These are phyloP conservation scores for Nannizziopsis arthrosporioides DNA, from an alignment of 2,329 filamentous ascomycete genomes.

Conservation along the genomic window DNA sequence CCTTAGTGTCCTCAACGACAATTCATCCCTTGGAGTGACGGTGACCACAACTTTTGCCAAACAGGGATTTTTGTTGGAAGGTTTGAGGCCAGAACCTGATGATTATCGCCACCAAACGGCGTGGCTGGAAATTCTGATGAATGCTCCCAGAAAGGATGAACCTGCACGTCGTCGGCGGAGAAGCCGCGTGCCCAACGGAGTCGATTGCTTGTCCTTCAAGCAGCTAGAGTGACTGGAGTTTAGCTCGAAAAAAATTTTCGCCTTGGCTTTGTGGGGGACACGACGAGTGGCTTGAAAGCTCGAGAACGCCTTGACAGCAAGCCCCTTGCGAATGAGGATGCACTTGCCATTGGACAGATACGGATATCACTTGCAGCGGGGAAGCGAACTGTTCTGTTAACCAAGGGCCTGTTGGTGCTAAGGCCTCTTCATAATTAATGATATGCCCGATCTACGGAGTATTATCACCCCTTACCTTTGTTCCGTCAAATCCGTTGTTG, in stretches of 20 bases:
- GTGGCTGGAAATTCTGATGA: neutral
- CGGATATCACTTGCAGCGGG: constrained; percentile 1
- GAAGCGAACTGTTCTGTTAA: neutral
- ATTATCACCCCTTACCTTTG: too few species aligned
- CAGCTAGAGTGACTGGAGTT: too few species aligned
- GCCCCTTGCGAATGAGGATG: neutral
- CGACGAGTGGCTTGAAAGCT: neutral
- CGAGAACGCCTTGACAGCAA: neutral
- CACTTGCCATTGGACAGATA: neutral
- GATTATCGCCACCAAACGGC: neutral
- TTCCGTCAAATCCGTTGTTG: too few species aligned
- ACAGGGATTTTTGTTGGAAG: too few species aligned
- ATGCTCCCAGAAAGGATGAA: neutral
- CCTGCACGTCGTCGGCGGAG: neutral
- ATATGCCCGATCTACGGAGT: too few species aligned
- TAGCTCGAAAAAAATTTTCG: constrained; percentile 3
- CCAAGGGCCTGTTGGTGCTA: too few species aligned
- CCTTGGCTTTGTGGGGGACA: neutral
- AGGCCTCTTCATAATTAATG: too few species aligned
- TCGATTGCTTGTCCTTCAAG: too few species aligned
- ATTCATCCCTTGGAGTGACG: too few species aligned
- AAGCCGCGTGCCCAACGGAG: neutral
- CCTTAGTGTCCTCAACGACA: too few species aligned
- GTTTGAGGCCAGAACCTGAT: neutral
- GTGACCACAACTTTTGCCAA: too few species aligned